Percentiles rank a stretch among this genome's conserved stretches.
These are phyloP conservation scores for Xylariaceae sp. DNA, from an alignment of 2,329 filamentous ascomycete species.

Conservation along the genomic window DNA sequence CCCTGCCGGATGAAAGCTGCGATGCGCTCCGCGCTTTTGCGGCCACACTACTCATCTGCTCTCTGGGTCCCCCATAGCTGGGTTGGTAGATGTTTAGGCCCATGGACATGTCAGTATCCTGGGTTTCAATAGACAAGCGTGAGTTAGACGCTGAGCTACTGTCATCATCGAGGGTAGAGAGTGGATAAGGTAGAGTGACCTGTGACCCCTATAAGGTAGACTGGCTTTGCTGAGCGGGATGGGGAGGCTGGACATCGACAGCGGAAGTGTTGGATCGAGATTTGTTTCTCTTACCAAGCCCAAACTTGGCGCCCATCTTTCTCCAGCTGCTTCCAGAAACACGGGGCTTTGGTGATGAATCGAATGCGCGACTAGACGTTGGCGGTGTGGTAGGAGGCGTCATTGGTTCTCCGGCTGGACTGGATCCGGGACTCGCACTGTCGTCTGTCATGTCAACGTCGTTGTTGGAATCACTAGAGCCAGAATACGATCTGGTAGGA, in stretches of 20 bases:
- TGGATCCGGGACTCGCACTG: conserved; percentile 59
- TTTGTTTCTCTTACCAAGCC: conserved; percentile 53
- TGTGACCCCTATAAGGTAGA: conserved; percentile 56
- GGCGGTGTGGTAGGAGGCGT: conserved; percentile 74
- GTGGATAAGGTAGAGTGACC: conserved; percentile 51
- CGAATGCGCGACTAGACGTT: conserved; percentile 54
- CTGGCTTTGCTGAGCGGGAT: conserved; percentile 30
- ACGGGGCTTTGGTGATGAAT: conserved; percentile 50
- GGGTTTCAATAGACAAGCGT: conserved; percentile 21
- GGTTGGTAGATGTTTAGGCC: conserved; percentile 21
- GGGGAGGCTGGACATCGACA: conserved; percentile 44
- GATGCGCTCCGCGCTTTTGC: conserved; percentile 41
- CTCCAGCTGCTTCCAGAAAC: conserved; percentile 61
- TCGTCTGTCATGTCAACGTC: conserved; percentile 61
- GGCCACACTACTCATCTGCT: conserved; percentile 46
- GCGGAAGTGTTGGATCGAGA: conserved; percentile 39
- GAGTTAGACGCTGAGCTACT: conserved; percentile 22
- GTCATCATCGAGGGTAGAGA: conserved; percentile 31
- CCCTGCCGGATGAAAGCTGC: conserved; percentile 20
- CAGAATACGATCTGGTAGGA: conserved; percentile 41
- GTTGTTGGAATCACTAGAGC: conserved; percentile 42
- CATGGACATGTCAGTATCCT: conserved; percentile 23
- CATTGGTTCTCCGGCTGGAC: conserved; percentile 59
- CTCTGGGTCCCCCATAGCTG: conserved; percentile 25
- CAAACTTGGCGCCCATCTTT: conserved; percentile 61